A percentile compares a stretch with the other conserved stretches of the same genome.
phyloP scores from a whole-genome alignment of 306 rosid species.

The Pterocarpus santalinus region DNA sequence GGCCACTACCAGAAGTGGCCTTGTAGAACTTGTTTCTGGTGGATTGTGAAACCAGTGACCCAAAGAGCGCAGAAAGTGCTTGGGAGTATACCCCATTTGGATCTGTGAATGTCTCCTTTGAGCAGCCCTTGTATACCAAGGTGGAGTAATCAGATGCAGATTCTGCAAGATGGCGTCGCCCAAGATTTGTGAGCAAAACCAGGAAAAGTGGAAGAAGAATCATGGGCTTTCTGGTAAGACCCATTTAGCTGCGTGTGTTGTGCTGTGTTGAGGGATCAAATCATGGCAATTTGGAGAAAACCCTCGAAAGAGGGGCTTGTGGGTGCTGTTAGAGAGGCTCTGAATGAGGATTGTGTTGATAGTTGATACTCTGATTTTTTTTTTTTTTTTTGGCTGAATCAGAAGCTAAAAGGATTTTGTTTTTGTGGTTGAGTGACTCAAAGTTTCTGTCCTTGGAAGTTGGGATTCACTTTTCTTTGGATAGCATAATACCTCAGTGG shows the following conservation, averaged over 20 bases:
- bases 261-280: constrained; percentile 51
- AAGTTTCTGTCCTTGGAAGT: constrained; percentile 29
- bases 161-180: constrained; percentile 54
- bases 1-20: constrained; percentile 73
- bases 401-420: not conserved
- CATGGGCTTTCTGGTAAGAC: constrained; percentile 48
- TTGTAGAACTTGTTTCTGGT: constrained; percentile 78
- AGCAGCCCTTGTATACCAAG: constrained; percentile 91
- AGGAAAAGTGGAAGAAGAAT: constrained; percentile 49
- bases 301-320: not conserved
- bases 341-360: too few species aligned
- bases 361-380: too few species aligned
- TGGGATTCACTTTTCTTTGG: constrained; percentile 51
- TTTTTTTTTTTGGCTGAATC: too few species aligned
- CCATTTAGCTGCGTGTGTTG: constrained; percentile 53
- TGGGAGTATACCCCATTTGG: constrained; percentile 89
- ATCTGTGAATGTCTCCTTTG: constrained; percentile 80
- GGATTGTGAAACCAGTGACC: constrained; percentile 77
- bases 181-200: constrained; percentile 44
- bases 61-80: constrained; percentile 78
- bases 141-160: constrained; percentile 69
- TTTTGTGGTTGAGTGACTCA: constrained; percentile 29
- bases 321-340: too few species aligned
- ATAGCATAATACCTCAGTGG: constrained; percentile 52
- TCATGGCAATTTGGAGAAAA: constrained; percentile 53